Evolutionary conservation across 768 basidiomycete species (phyloP), one percentile per base, ranked within the genome.

Genomic region (Candolleomyces efflorescens): DNA sequence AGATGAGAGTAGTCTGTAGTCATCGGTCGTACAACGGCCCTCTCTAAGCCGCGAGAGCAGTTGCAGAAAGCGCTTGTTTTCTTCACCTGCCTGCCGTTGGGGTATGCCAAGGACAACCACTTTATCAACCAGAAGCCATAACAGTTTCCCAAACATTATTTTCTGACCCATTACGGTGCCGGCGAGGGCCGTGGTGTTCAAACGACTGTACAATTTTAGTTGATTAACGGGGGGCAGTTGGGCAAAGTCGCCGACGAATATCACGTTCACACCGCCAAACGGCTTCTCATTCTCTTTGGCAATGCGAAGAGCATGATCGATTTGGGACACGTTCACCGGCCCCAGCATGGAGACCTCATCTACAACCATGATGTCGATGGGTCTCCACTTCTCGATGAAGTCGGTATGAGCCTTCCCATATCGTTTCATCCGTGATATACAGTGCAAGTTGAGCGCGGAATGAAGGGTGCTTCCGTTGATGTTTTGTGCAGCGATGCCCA

Each of bases 211-310:
- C 10, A 78, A 52, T 1, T 63, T 54, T 0, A 44, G 66, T 5
- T 71, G 61, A 0, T 63, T 60, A 0, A 80, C 68, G 10, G 78
- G 78, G 0, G 75, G 70, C 3, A 76, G 57, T 50, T 80, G 78
- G 0, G 69, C 67, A 57, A 80, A 78, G 55, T 80, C 76, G 0
- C 78, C 76, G 0, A 74, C 73, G 55, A 76, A 75, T 1, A 79
- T 74, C 1, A 78, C 58, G 46, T 73, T 78, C 0, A 78, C 64
- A 0, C 27, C 27, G 9, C 27, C 27, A 27, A 27, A 27, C 27
- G 27, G 27, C 9, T 27, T 27, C 27, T 27, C 27, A 22, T 61
- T 65, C 18, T 67, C 72, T 57, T 73, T 78, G 0, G 73, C 76
- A 0, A 63, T 60, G 0, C 36, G 57, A 0, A 80, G 53, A 0